Conservation (phyloP, 116 monocot genomes). For the Iris pallida region DNA sequence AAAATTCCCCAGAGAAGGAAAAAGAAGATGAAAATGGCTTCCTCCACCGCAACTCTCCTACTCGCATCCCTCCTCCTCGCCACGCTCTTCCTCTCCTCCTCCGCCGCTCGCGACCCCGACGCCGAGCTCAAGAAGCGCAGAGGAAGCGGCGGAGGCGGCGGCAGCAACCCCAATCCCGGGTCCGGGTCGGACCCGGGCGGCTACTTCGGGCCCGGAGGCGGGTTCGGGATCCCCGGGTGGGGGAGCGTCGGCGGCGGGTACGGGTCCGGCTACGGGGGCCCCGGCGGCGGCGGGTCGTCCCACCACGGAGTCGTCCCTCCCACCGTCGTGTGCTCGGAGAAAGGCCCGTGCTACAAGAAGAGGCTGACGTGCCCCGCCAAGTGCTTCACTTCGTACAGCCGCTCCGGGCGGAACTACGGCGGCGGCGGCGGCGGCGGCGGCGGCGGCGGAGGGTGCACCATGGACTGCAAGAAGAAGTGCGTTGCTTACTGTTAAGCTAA, state of each 20-base stretch:
- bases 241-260: conserved; percentile 30
- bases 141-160: background rate
- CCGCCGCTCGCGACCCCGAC: conserved; percentile 17
- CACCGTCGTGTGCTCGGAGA: conserved; percentile 36
- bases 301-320: conserved; percentile 8
- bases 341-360: conserved; percentile 47
- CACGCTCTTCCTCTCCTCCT: background rate
- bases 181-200: background rate
- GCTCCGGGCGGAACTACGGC: conserved; percentile 39
- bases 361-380: conserved; percentile 43
- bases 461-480: conserved; percentile 55
- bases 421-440: conserved; percentile 48
- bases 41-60: conserved; percentile 1
- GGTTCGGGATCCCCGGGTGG: conserved; percentile 25
- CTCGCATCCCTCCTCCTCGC: conserved; percentile 4
- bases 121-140: background rate
- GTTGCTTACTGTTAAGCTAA: conserved; percentile 27
- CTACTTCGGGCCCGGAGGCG: conserved; percentile 14
- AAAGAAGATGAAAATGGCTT: too few relatives aligned
- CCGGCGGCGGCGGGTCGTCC: conserved; percentile 16
- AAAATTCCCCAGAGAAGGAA: too few relatives aligned
- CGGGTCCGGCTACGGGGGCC: conserved; percentile 26
- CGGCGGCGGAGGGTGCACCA: conserved; percentile 26
- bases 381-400: conserved; percentile 51
- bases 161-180: background rate